Evolutionary conservation across 352 stramenopile genomes (phyloP).

Genomic region (Chrysophaeum taylorii): DNA sequence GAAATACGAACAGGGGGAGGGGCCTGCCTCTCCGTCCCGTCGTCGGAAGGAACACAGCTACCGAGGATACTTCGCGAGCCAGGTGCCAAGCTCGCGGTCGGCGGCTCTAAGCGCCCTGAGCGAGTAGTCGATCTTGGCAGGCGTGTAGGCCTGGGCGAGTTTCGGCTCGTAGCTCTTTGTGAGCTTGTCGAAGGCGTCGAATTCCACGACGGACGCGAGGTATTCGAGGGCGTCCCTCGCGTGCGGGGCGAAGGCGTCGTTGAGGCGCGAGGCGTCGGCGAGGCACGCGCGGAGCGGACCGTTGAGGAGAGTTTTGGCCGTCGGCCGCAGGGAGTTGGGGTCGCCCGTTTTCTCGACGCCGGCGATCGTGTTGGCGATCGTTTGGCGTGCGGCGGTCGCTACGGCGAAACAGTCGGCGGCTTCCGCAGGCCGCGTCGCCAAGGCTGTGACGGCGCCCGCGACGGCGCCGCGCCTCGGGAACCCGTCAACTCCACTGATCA

Average conservation of each 20-base stretch:
- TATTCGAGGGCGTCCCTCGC: not conserved
- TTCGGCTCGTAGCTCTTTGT: constrained; percentile 5
- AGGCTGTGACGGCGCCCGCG: no score
- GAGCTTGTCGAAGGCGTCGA: constrained; percentile 9
- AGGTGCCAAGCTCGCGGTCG: not conserved
- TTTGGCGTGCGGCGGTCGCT: not conserved
- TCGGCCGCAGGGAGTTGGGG: not conserved
- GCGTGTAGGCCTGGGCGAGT: not conserved
- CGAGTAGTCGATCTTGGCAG: not conserved
- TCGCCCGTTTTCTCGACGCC: not conserved
- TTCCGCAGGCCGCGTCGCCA: no score
- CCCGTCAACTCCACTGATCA: no score
- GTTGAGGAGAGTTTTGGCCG: not conserved
- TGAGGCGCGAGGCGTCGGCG: not conserved
- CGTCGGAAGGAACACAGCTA: no score
- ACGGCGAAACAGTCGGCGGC: not conserved
- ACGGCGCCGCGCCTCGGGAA: no score
- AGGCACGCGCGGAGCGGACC: not conserved
- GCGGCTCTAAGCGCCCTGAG: not conserved
- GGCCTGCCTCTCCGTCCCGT: no score
- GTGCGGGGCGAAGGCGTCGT: not conserved
- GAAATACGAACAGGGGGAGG: no score
- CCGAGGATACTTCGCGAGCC: no score
- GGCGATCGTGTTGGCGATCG: not conserved
- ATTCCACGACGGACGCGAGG: constrained; percentile 3